Base-by-base conservation (phyloP, 371 early-diverging fungal species). In the Saksenaea oblongispora region DNA sequence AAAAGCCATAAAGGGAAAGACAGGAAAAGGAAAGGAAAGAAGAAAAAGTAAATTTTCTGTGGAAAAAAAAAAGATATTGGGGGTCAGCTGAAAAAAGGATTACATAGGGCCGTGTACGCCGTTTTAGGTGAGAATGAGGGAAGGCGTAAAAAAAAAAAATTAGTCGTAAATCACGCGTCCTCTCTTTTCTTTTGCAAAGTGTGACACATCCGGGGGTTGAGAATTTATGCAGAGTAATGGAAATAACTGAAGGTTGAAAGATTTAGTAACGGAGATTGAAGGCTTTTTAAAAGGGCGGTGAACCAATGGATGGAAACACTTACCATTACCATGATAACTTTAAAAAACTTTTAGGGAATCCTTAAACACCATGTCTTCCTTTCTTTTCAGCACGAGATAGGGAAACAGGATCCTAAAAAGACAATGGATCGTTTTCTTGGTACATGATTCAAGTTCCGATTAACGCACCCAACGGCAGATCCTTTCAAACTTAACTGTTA, bases 1-100 rank as follows among this genome's bases (percentile, higher is more conserved):
- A 35, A 63, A 56, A 44, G 54, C 37, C 63, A 59, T 57, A 28
- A 54, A 63, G 41, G 54, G 34, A 64, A 61, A 61, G 56, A 61
- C 56, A 37, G 51, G 36, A 53, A 35, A 28, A 22, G 60, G 42
- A 53, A 14, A 53, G 54, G 28, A 36, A 56, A 15, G 47, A 56
- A 62, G 31, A 13, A 15, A 55, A 51, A 58, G 34, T 55, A 35
- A 62, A 54, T 24, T 53, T 57, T 58, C 39, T 22, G 51, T 47
- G 58, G 17, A 39, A 28, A 56, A 64, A 26, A 60, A 61, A 54
- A 58, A 59, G 41, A 58, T 53, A 24, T 37, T 58, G 42, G 57
- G 22, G 51, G 51, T 47, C 51, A 47, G 51, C 51, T 47, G 51
- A 47, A 47, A 47, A 47, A 47, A 47, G 3, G 22, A 47, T 22